These are phyloP conservation scores for Cucurbita pepo DNA, from an alignment of 306 rosid species.

Conservation along the genomic window DNA sequence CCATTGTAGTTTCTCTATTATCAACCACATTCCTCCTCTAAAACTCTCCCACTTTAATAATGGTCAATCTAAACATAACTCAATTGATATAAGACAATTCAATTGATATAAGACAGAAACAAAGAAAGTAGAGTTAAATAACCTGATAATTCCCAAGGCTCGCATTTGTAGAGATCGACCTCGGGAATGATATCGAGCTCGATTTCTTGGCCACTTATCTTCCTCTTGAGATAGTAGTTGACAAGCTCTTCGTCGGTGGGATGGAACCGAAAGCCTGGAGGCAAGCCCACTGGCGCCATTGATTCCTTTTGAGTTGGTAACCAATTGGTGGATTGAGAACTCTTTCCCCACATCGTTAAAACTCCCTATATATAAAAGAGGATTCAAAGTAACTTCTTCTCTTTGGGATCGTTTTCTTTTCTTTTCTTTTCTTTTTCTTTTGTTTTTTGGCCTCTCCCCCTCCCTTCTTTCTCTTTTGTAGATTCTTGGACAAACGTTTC, in stretches of 20 bases:
- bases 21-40: neutral
- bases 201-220: constrained; percentile 80
- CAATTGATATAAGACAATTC: too few species aligned
- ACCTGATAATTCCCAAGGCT: constrained; percentile 99
- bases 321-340: neutral
- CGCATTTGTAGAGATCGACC: constrained; percentile 99
- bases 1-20: neutral
- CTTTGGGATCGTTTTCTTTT: constrained; percentile 43
- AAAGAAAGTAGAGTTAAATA: too few species aligned
- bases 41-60: too few species aligned
- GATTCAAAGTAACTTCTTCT: constrained; percentile 44
- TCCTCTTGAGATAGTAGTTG: constrained; percentile 81
- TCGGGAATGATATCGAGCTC: constrained; percentile 98
- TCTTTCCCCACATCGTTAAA: neutral
- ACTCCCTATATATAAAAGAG: constrained; percentile 7
- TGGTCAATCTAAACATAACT: neutral
- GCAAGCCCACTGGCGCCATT: constrained; percentile 95
- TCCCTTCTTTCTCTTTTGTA: constrained; percentile 42
- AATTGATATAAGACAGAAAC: too few species aligned
- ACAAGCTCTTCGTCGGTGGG: constrained; percentile 98
- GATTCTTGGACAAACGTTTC: constrained; percentile 90
- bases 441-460: neutral
- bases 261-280: constrained; percentile 98
- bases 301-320: neutral
- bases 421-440: neutral